Evolutionary conservation across 345 rosid genomes (phyloP).

Genomic region (Dimocarpus longan): DNA sequence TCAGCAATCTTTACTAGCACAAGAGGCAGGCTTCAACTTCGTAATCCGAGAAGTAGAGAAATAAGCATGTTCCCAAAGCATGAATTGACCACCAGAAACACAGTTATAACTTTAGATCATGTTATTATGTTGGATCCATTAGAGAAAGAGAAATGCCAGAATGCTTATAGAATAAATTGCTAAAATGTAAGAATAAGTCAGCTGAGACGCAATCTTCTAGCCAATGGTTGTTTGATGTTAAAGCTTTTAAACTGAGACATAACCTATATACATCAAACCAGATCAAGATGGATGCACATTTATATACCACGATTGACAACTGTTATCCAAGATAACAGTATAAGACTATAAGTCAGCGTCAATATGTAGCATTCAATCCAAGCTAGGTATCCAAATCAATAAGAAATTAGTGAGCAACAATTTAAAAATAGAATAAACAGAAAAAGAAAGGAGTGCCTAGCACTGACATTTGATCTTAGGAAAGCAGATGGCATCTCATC

Average conservation of each 20-base stretch:
- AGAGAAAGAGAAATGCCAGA: neutral
- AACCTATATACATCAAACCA: neutral
- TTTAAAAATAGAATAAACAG: neutral
- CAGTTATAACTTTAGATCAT: no score
- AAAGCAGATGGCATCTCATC: conserved; percentile 67
- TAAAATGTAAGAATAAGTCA: neutral
- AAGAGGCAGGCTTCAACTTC: neutral
- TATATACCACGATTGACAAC: neutral
- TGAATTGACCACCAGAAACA: neutral
- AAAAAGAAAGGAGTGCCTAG: conserved; percentile 11
- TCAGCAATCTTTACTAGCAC: neutral
- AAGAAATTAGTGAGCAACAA: neutral
- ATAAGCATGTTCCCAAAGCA: neutral
- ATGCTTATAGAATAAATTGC: neutral
- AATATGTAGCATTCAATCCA: neutral
- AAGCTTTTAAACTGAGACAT: neutral
- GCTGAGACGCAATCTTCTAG: neutral
- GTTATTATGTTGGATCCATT: neutral
- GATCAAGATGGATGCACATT: neutral
- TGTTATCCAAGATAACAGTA: neutral
- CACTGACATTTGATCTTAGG: conserved; percentile 69
- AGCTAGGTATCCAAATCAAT: neutral
- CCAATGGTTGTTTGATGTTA: neutral
- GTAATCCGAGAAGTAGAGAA: neutral
- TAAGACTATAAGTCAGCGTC: neutral